Evolutionary conservation across 2,329 filamentous ascomycete genomes (phyloP).

Genomic region (Sarocladium kiliense): DNA sequence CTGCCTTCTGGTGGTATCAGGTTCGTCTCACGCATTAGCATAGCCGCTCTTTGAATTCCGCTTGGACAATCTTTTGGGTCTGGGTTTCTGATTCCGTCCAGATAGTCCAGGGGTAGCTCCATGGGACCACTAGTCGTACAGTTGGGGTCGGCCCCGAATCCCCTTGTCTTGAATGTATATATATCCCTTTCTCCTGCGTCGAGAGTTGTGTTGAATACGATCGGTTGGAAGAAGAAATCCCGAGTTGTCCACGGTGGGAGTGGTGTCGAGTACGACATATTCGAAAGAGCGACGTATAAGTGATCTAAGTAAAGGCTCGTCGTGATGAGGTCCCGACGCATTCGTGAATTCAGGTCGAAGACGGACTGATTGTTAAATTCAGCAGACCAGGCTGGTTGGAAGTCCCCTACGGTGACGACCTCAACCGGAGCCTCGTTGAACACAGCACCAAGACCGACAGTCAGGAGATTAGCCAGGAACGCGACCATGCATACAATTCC

Average conservation of each 20-base stretch:
- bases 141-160: not conserved
- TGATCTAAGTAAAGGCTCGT: conserved; percentile 18
- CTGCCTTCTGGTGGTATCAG: too few species aligned
- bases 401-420: not conserved
- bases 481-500: conserved; percentile 40
- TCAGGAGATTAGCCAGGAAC: conserved; percentile 46
- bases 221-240: conserved; percentile 41
- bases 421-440: conserved; percentile 36
- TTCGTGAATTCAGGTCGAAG: too few species aligned
- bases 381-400: conserved; percentile 13
- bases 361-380: conserved; percentile 19
- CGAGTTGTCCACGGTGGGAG: conserved; percentile 46
- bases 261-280: conserved; percentile 35
- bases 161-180: not conserved
- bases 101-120: not conserved
- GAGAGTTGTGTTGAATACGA: conserved; percentile 16
- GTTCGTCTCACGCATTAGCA: too few species aligned
- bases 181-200: not conserved
- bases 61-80: too few species aligned
- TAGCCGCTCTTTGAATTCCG: too few species aligned
- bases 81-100: not conserved
- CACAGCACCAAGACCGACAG: conserved; percentile 45
- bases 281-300: conserved; percentile 35
- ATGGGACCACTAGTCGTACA: not conserved
- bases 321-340: not conserved